Evolutionary conservation across 164 flowering plant species (phyloP).

Genomic region (Kalanchoe fedtschenkoi): DNA sequence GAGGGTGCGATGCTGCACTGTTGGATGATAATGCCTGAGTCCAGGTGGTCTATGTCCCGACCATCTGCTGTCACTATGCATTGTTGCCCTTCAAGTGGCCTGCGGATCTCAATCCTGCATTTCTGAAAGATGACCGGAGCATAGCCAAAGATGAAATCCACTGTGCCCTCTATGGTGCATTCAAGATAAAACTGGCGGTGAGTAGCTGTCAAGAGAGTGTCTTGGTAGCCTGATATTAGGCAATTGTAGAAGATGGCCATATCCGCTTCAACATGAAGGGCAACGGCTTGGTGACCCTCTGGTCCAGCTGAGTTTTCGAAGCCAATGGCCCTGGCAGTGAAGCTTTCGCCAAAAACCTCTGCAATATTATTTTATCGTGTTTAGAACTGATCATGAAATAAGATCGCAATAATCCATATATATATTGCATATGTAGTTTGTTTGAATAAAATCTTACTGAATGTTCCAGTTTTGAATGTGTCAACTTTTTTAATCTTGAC

Average conservation of each 20-base stretch:
- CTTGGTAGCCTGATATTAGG: conserved; percentile 61
- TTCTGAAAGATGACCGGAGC: conserved; percentile 58
- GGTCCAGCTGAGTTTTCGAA: conserved; percentile 79
- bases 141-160: conserved; percentile 71
- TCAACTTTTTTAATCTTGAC: conserved; percentile 33
- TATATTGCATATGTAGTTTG: background rate
- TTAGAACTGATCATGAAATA: too few species aligned
- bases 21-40: conserved; percentile 37
- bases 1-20: conserved; percentile 35
- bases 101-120: conserved; percentile 35
- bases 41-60: background rate
- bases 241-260: conserved; percentile 55
- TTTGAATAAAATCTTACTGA: conserved; percentile 15
- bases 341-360: conserved; percentile 37
- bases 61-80: conserved; percentile 55
- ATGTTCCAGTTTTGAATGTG: conserved; percentile 62
- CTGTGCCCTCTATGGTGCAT: conserved; percentile 68
- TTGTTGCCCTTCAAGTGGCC: conserved; percentile 36
- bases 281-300: conserved; percentile 62
- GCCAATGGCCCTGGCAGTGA: conserved; percentile 65
- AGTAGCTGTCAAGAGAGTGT: conserved; percentile 57
- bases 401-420: too few species aligned
- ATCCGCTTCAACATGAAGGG: conserved; percentile 46
- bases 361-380: conserved; percentile 1
- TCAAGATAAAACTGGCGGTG: conserved; percentile 77